Evolutionary conservation across 2,329 filamentous ascomycete genomes (phyloP).

Genomic region (Claviceps quebecensis): DNA sequence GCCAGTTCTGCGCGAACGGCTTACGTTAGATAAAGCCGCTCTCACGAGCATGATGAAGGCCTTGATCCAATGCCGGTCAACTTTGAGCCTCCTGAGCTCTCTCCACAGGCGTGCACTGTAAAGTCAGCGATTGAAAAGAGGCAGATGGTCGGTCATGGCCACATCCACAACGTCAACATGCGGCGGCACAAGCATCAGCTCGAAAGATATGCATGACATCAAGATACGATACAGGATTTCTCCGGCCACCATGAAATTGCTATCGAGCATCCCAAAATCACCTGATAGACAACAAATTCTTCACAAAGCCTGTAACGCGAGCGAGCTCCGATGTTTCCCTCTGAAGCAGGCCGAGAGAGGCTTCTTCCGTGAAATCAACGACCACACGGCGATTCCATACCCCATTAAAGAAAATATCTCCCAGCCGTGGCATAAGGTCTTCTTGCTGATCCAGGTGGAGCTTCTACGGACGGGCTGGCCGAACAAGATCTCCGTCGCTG

Average conservation of each 20-base stretch:
- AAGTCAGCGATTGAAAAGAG: not conserved
- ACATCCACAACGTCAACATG: not conserved
- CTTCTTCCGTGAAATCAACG: slow-evolving; percentile 25
- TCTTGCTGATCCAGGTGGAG: slow-evolving; percentile 59
- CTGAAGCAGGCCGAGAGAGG: slow-evolving; percentile 20
- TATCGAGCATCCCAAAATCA: slow-evolving; percentile 13
- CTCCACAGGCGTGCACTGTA: not conserved
- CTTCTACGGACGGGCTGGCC: slow-evolving; percentile 50
- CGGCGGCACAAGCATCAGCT: not conserved
- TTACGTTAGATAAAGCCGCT: too few species aligned
- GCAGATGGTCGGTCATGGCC: not conserved
- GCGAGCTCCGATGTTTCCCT: slow-evolving; percentile 23
- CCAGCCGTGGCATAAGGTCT: slow-evolving; percentile 57
- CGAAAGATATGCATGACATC: slow-evolving; percentile 13
- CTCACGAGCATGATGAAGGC: too few species aligned
- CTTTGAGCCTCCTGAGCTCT: not conserved
- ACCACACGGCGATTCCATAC: slow-evolving; percentile 24
- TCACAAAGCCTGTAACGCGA: slow-evolving; percentile 22
- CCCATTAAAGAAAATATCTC: slow-evolving; percentile 29
- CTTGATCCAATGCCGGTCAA: not conserved
- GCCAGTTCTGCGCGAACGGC: too few species aligned
- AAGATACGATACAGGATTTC: slow-evolving; percentile 22
- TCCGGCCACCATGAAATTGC: slow-evolving; percentile 16
- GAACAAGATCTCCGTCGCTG: slow-evolving; percentile 24
- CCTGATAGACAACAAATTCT: slow-evolving; percentile 22